These are phyloP conservation scores for Knoxdaviesia capensis DNA, from an alignment of 2,329 filamentous ascomycete genomes.

Conservation along the genomic window DNA sequence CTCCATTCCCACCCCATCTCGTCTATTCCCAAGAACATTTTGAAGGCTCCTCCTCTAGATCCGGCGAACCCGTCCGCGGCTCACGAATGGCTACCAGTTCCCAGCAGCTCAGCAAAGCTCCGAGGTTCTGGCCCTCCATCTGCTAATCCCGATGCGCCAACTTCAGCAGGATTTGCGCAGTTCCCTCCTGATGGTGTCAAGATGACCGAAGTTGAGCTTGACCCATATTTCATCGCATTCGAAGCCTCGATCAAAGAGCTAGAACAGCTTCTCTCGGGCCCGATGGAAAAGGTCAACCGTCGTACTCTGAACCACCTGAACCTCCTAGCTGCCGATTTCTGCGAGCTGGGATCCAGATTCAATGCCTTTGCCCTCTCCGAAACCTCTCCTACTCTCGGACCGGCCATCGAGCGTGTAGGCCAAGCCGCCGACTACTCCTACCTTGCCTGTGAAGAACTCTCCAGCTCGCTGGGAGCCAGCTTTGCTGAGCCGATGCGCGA, in stretches of 20 bases:
- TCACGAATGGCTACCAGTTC: conserved; percentile 74
- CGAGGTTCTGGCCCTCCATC: conserved; percentile 13
- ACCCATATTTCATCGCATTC: conserved; percentile 89
- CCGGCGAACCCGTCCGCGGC: conserved; percentile 79
- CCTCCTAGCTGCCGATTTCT: conserved; percentile 66
- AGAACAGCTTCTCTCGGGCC: conserved; percentile 70
- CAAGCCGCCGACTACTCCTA: conserved; percentile 94
- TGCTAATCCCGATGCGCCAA: conserved; percentile 11
- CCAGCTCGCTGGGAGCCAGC: conserved; percentile 67
- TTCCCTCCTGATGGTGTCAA: conserved; percentile 65
- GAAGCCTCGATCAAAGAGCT: conserved; percentile 83
- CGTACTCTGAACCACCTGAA: conserved; percentile 73
- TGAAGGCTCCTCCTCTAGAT: conserved; percentile 89
- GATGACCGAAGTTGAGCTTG: conserved; percentile 73
- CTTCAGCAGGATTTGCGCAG: conserved; percentile 19
- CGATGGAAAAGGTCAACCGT: conserved; percentile 92
- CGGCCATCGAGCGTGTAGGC: conserved; percentile 83
- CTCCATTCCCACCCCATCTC: conserved; percentile 76
- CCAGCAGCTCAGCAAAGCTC: conserved; percentile 68
- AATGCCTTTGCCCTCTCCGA: conserved; percentile 95
- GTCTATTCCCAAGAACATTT: conserved; percentile 79
- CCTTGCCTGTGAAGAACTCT: conserved; percentile 83
- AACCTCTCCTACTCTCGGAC: conserved; percentile 67
- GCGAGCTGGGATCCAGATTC: conserved; percentile 85
- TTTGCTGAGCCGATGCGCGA: conserved; percentile 98